A percentile compares a stretch with the other conserved stretches of the same genome.
These are phyloP conservation scores for Geotrichum bryndzae DNA, from an alignment of 1,139 yeast genomes.

Conservation along the genomic window DNA sequence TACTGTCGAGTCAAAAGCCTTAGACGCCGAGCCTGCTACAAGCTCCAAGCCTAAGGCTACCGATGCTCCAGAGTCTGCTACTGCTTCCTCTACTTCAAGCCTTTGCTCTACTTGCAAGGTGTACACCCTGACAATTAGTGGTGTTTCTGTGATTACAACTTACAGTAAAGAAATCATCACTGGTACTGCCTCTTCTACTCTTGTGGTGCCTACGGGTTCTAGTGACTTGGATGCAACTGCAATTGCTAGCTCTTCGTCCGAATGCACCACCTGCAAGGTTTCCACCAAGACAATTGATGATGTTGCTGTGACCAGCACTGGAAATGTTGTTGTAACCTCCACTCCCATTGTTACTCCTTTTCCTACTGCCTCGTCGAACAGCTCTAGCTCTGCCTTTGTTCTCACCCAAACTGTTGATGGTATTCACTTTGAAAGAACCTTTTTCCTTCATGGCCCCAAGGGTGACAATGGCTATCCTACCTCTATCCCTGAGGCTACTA, in stretches of 20 bases:
- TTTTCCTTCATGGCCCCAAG: not conserved
- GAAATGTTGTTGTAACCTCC: not conserved
- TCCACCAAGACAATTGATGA: not conserved
- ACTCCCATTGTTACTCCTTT: not conserved
- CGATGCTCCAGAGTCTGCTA: not conserved
- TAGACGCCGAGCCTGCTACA: not conserved
- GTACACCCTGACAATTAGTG: not conserved
- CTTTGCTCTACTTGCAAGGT: constrained; percentile 10
- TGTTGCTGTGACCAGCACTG: not conserved
- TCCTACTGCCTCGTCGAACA: not conserved
- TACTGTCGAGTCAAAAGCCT: not conserved
- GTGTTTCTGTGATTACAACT: not conserved
- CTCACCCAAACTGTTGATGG: not conserved
- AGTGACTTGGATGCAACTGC: not conserved
- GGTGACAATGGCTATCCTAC: not conserved
- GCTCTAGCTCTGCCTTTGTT: not conserved
- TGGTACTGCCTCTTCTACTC: not conserved
- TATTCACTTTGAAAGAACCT: not conserved
- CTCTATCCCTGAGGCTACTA: not conserved
- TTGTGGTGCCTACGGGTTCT: not conserved
- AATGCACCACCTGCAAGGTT: constrained; percentile 1
- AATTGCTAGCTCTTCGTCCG: not conserved
- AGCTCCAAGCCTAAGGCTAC: not conserved
- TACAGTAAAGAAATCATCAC: not conserved
- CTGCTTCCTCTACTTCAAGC: not conserved